These are phyloP conservation scores for Rhynchosporium graminicola DNA, from an alignment of 2,329 filamentous ascomycete genomes.

Conservation along the genomic window DNA sequence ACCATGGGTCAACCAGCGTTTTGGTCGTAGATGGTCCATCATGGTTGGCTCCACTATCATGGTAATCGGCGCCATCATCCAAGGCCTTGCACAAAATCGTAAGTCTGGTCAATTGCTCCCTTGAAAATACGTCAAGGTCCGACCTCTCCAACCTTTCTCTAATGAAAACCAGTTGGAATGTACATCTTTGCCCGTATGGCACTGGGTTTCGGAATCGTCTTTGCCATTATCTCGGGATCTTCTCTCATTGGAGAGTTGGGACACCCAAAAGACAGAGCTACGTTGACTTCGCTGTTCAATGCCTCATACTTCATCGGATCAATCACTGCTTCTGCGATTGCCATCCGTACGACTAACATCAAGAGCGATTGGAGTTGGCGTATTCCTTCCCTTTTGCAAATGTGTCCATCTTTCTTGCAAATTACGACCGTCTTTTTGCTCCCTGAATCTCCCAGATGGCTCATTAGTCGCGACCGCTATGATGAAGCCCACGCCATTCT, in stretches of 20 bases:
- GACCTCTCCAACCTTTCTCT: background rate
- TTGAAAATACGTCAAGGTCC: slow-evolving; percentile 38
- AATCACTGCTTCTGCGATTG: slow-evolving; percentile 47
- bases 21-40: slow-evolving; percentile 55
- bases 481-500: slow-evolving; percentile 58
- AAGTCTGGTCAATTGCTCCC: slow-evolving; percentile 38
- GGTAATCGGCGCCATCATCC: slow-evolving; percentile 55
- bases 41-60: slow-evolving; percentile 56
- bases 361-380: slow-evolving; percentile 45
- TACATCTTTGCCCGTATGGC: slow-evolving; percentile 53
- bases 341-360: slow-evolving; percentile 48
- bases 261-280: slow-evolving; percentile 54
- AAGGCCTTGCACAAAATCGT: slow-evolving; percentile 45
- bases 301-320: slow-evolving; percentile 52
- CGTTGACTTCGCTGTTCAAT: slow-evolving; percentile 56
- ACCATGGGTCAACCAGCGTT: slow-evolving; percentile 51
- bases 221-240: slow-evolving; percentile 53
- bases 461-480: slow-evolving; percentile 56
- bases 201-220: slow-evolving; percentile 53
- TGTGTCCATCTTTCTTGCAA: slow-evolving; percentile 30
- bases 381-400: slow-evolving; percentile 47
- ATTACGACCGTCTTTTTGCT: slow-evolving; percentile 43
- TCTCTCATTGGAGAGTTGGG: slow-evolving; percentile 54
- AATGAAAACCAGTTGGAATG: slow-evolving; percentile 45
- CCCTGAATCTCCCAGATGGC: slow-evolving; percentile 58